These are phyloP conservation scores for Mariannaea elegans DNA, from an alignment of 2,329 filamentous ascomycete genomes.

Conservation along the genomic window DNA sequence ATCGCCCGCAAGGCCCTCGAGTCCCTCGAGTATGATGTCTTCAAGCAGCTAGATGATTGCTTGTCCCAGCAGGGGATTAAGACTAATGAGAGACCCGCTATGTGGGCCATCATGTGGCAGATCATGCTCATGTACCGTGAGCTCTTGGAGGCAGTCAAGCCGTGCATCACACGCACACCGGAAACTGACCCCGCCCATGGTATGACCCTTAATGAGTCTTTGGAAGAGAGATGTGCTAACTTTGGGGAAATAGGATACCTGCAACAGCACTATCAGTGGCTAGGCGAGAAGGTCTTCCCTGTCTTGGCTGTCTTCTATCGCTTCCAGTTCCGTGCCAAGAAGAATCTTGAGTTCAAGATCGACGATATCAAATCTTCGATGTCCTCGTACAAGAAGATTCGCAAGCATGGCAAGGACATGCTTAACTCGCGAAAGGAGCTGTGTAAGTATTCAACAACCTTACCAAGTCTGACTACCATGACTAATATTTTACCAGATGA, in stretches of 20 bases:
- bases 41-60: conserved; percentile 51
- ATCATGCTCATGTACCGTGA: conserved; percentile 59
- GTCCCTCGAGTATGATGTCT: conserved; percentile 50
- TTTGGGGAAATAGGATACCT: conserved; percentile 17
- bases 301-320: conserved; percentile 51
- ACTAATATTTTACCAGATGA: conserved; percentile 42
- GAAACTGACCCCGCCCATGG: conserved; percentile 36
- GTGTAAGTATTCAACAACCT: conserved; percentile 40
- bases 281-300: conserved; percentile 48
- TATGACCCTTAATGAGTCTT: conserved; percentile 17
- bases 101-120: conserved; percentile 61
- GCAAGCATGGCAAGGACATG: conserved; percentile 42
- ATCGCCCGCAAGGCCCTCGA: conserved; percentile 51
- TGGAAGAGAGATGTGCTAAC: conserved; percentile 16
- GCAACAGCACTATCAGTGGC: conserved; percentile 36
- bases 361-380: conserved; percentile 48
- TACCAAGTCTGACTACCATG: background rate
- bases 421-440: conserved; percentile 46
- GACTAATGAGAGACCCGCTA: conserved; percentile 51
- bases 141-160: conserved; percentile 45
- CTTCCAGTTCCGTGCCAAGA: conserved; percentile 52
- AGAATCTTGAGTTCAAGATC: conserved; percentile 50
- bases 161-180: conserved; percentile 37
- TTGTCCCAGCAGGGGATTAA: conserved; percentile 50
- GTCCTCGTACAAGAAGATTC: conserved; percentile 42